Conservation (phyloP, 2,329 filamentous ascomycete genomes). For the Cladophialophora yegresii region DNA sequence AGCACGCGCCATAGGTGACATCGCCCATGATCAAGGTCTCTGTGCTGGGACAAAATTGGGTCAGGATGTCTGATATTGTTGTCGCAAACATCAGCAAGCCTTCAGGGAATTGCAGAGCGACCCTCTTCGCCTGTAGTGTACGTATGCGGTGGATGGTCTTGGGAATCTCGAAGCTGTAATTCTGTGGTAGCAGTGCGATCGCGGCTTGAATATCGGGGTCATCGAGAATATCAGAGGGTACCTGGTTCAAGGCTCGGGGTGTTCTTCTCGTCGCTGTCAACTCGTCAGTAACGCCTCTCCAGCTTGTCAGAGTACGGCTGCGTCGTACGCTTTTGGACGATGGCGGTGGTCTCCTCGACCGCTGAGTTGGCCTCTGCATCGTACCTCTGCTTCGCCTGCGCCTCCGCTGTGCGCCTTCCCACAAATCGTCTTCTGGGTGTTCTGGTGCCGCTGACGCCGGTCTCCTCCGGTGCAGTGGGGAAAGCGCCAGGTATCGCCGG, state of each 20-base stretch:
- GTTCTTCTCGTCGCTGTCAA: constrained; percentile 65
- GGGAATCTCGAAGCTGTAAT: constrained; percentile 98
- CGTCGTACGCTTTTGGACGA: constrained; percentile 45
- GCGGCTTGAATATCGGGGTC: constrained; percentile 84
- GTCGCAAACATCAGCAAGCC: constrained; percentile 93
- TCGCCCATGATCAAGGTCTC: constrained; percentile 99
- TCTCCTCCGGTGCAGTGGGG: constrained; percentile 22
- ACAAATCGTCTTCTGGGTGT: constrained; percentile 90
- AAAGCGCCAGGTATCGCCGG: constrained; percentile 34
- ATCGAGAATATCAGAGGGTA: constrained; percentile 82
- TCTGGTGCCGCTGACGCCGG: constrained; percentile 38
- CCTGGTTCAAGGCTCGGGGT: constrained; percentile 83
- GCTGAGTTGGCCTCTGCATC: constrained; percentile 66
- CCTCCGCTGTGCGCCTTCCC: constrained; percentile 70
- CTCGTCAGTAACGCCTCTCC: constrained; percentile 9
- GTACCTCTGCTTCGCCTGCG: constrained; percentile 58
- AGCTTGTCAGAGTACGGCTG: constrained; percentile 4
- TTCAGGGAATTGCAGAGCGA: constrained; percentile 97
- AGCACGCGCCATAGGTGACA: constrained; percentile 97
- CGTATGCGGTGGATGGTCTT: constrained; percentile 97
- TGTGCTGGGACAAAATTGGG: constrained; percentile 86
- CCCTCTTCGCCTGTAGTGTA: constrained; percentile 72
- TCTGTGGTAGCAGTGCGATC: constrained; percentile 81
- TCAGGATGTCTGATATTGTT: constrained; percentile 94
- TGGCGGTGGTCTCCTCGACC: constrained; percentile 63